These are phyloP conservation scores for Phytophthora constricta DNA, from an alignment of 352 stramenopile species.

Conservation along the genomic window DNA sequence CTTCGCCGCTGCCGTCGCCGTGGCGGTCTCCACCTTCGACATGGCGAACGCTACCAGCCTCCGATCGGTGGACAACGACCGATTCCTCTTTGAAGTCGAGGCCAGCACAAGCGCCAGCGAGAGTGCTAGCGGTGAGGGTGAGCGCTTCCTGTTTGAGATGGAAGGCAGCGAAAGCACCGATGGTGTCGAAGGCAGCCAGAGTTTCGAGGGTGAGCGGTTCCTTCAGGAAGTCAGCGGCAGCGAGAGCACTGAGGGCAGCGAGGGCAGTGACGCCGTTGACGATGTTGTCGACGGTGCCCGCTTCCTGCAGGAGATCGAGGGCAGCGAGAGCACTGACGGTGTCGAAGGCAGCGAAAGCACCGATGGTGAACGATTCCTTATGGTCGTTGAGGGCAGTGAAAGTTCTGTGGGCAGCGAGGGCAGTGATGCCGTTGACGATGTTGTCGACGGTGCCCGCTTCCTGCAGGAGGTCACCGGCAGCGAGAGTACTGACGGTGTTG, in stretches of 20 bases:
- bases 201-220: constrained; percentile 13
- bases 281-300: constrained; percentile 1
- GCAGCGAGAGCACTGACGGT: constrained; percentile 13
- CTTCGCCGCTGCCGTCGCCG: constrained; percentile 17
- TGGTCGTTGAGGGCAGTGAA: neutral
- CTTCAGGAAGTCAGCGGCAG: constrained; percentile 14
- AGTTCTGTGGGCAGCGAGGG: constrained; percentile 3
- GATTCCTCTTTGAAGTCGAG: neutral
- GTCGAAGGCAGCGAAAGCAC: neutral
- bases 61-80: constrained; percentile 3
- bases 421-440: too few relatives aligned
- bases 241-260: neutral
- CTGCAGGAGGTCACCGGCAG: constrained; percentile 4
- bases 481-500: neutral
- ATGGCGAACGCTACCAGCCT: constrained; percentile 19
- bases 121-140: constrained; percentile 8
- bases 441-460: neutral
- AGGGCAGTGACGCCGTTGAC: neutral
- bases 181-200: neutral
- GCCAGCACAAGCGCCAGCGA: neutral
- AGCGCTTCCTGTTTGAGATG: constrained; percentile 27
- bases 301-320: constrained; percentile 11
- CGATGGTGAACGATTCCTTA: neutral
- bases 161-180: constrained; percentile 19
- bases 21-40: constrained; percentile 15